phyloP scores from a whole-genome alignment of 2,329 filamentous ascomycete species.

The Alternaria sp. region DNA sequence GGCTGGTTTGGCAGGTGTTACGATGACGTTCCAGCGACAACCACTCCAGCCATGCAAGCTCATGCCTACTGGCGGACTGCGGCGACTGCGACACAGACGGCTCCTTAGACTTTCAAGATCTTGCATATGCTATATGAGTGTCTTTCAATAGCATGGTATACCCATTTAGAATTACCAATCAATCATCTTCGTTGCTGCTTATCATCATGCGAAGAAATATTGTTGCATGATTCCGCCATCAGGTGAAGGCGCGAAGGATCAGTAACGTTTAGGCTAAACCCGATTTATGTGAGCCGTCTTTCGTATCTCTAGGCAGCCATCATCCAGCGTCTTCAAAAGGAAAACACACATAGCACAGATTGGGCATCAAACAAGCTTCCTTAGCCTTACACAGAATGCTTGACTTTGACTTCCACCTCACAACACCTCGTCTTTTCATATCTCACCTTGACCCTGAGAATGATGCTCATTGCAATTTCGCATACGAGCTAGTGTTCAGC shows the following conservation, averaged over 20 bases:
- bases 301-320: background rate
- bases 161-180: background rate
- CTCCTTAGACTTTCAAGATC: background rate
- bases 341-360: background rate
- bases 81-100: constrained; percentile 33
- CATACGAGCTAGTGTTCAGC: constrained; percentile 11
- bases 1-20: constrained; percentile 47
- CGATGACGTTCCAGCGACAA: constrained; percentile 32
- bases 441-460: constrained; percentile 23
- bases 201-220: background rate
- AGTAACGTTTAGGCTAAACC: background rate
- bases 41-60: constrained; percentile 34
- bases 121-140: background rate
- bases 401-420: constrained; percentile 70
- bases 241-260: background rate
- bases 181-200: background rate
- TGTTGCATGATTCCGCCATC: background rate
- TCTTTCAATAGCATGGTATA: background rate
- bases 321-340: background rate
- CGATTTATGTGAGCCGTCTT: background rate
- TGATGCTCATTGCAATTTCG: constrained; percentile 21
- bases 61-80: constrained; percentile 33
- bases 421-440: constrained; percentile 54
- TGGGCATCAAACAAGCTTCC: background rate
- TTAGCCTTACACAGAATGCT: constrained; percentile 39